Evolutionary conservation across 1,284 basidiomycete species (phyloP).

Genomic region (Apiotrichum brassicae): DNA sequence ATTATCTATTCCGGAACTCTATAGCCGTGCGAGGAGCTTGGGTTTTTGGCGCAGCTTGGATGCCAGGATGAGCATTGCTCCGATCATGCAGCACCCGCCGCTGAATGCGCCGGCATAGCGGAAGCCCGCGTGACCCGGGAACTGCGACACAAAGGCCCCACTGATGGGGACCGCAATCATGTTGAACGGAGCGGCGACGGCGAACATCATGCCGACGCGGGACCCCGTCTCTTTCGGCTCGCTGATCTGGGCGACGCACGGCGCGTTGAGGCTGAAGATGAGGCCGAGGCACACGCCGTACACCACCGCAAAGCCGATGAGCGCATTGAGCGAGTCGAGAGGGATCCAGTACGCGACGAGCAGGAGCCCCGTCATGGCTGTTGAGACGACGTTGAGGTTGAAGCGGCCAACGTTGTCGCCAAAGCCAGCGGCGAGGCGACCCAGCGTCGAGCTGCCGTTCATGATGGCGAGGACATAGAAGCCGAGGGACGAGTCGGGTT

Average conservation of each 20-base stretch:
- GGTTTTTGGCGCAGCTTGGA: too few relatives aligned
- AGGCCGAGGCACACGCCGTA: conserved; percentile 36
- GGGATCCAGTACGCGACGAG: conserved; percentile 25
- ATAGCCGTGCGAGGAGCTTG: too few relatives aligned
- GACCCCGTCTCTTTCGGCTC: conserved; percentile 22
- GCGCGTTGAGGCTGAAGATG: conserved; percentile 25
- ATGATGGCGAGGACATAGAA: conserved; percentile 29
- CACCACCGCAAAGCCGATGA: conserved; percentile 34
- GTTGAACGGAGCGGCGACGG: too few relatives aligned
- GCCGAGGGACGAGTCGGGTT: conserved; percentile 22
- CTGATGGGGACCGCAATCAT: too few relatives aligned
- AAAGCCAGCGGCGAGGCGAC: conserved; percentile 11
- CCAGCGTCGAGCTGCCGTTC: conserved; percentile 30
- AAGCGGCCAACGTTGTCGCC: conserved; percentile 18
- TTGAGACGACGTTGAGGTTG: conserved; percentile 21
- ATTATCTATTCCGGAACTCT: too few relatives aligned
- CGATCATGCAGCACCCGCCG: too few relatives aligned
- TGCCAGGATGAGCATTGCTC: too few relatives aligned
- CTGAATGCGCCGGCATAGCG: too few relatives aligned
- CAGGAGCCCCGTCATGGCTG: neutral
- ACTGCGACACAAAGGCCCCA: too few relatives aligned
- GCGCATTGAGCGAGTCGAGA: conserved; percentile 15
- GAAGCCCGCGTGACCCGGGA: too few relatives aligned
- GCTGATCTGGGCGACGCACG: conserved; percentile 21
- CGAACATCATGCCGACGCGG: conserved; percentile 25